phyloP scores from a whole-genome alignment of 108 stramenopile genomes.

The Nitzschia sp. region DNA sequence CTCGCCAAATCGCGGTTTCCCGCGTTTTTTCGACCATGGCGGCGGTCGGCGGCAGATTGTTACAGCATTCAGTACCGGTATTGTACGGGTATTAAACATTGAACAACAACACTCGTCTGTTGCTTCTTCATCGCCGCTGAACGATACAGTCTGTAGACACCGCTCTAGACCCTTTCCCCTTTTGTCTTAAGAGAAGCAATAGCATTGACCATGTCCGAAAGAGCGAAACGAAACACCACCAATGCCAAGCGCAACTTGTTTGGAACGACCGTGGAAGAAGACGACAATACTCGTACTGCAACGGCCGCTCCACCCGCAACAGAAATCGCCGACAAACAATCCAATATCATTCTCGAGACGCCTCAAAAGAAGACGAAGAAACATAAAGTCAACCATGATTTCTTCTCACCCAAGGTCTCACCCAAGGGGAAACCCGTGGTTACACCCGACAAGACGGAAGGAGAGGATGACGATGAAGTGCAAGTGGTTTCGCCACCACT shows the following conservation, averaged over 20 bases:
- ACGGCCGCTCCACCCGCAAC: neutral
- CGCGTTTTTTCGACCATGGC: neutral
- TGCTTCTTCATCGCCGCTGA: neutral
- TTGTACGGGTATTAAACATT: no score
- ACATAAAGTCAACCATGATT: neutral
- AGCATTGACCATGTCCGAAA: neutral
- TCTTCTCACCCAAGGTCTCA: slow-evolving; percentile 9
- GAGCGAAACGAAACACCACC: slow-evolving; percentile 1
- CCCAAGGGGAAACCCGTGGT: slow-evolving; percentile 4
- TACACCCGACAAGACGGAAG: slow-evolving; percentile 5
- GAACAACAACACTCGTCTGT: neutral
- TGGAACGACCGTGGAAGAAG: neutral
- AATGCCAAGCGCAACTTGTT: slow-evolving; percentile 3
- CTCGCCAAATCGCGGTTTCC: no score
- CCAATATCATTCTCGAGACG: neutral
- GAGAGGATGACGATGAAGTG: neutral
- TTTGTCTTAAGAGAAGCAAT: no score
- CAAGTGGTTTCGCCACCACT: neutral
- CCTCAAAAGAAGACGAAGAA: neutral
- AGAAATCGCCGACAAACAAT: neutral
- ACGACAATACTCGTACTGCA: no score
- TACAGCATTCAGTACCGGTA: no score
- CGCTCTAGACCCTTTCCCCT: no score
- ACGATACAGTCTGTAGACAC: no score
- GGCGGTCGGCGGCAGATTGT: no score